Evolutionary conservation across 1,139 yeast genomes (phyloP), one percentile per base, ranked within the genome.

Genomic region (Blastobotrys buckinghamii): DNA sequence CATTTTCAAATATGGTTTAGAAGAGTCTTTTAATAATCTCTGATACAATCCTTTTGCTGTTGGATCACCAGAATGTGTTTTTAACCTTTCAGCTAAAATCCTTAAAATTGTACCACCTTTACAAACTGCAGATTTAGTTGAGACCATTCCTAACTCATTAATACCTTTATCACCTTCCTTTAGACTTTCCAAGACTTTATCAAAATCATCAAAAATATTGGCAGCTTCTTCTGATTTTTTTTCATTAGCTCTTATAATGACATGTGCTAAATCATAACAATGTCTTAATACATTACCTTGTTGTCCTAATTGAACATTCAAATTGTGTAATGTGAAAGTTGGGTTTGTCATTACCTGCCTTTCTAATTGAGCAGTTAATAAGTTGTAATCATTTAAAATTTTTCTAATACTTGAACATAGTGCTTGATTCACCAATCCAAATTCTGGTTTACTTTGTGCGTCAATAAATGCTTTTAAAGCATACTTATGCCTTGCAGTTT

Each of bases 381-480:
- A 59, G 29, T 70, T 56, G 56, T 81, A 82, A 53, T 77, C 79
- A 24, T 68, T 64, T 49, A 84, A 63, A 50, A 81, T 73, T 13
- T 68, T 66, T 34, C 80, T 66, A 3, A 89, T 70, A 42, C 79
- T 78, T 47, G 70, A 74, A 53, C 95, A 85, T 27, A 92, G 68
- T 4, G 85, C 76, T 58, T 90, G 96, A 45, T 85, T 74, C 1
- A 86, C 83, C 47, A 77, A 75, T 0, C 98, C 98, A 60, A 77
- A 81, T 22, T 64, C 60, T 15, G 73, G 66, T 48, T 71, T 68
- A 60, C 82, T 69, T 66, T 84, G 86, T 47, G 71, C 55, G 55
- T 81, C 81, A 17, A 76, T 69, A 65, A 82, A 88, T 34, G 75
- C 72, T 29, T 60, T 64, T 51, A 84, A 70, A 2, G 79, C 78